A percentile compares a stretch with the other conserved stretches of the same genome.
Evolutionary conservation across 2,329 filamentous ascomycete genomes (phyloP).

Genomic region (Emmonsiellopsis sp.): DNA sequence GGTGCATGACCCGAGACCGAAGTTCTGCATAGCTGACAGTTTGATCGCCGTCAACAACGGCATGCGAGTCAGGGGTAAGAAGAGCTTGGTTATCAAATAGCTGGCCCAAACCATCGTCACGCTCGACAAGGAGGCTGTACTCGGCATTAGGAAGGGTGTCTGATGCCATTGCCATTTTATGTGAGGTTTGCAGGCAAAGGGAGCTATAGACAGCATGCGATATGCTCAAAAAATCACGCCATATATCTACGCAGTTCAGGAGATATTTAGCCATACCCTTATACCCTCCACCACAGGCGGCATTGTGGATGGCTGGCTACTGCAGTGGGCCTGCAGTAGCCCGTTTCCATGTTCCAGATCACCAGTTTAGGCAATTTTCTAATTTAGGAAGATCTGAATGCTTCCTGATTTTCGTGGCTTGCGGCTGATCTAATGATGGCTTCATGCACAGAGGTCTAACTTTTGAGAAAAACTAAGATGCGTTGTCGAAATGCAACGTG

Average conservation of each 20-base stretch:
- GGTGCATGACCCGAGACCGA: constrained; percentile 2
- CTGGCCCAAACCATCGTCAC: constrained; percentile 10
- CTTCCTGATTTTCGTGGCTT: background rate
- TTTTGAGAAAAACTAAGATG: background rate
- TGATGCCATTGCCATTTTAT: no score
- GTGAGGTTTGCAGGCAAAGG: no score
- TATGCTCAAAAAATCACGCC: no score
- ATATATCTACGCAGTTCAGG: no score
- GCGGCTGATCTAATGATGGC: background rate
- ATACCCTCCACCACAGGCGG: no score
- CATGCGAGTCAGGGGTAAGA: constrained; percentile 4
- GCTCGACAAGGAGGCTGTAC: constrained; percentile 1
- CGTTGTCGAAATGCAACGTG: background rate
- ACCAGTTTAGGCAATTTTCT: no score
- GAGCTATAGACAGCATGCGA: no score
- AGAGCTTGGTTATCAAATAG: constrained; percentile 6
- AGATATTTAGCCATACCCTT: no score
- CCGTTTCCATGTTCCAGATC: no score
- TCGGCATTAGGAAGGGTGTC: background rate
- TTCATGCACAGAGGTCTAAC: background rate
- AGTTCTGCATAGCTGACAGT: constrained; percentile 10
- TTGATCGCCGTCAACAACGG: constrained; percentile 6
- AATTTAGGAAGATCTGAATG: no score
- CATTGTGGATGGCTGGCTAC: no score
- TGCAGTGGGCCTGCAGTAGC: no score